A percentile compares a stretch with the other conserved stretches of the same genome.
phyloP scores from a whole-genome alignment of 2,329 filamentous ascomycete species.

The Leptographium procerum region DNA sequence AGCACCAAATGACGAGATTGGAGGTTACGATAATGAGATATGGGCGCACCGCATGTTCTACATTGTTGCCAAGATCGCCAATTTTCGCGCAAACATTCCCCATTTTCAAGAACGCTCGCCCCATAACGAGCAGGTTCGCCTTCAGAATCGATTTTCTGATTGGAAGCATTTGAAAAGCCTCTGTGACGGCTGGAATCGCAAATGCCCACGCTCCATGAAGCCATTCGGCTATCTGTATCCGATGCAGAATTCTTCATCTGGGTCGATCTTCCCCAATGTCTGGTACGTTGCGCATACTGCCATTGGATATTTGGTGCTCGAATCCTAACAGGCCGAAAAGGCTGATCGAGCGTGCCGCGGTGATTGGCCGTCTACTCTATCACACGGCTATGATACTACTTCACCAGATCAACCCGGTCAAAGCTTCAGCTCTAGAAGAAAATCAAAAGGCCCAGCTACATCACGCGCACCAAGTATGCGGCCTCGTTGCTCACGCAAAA shows the following conservation, averaged over 20 bases:
- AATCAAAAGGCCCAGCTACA: constrained; percentile 59
- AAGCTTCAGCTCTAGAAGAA: constrained; percentile 47
- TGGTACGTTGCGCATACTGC: constrained; percentile 43
- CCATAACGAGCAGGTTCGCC: constrained; percentile 50
- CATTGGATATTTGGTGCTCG: background rate
- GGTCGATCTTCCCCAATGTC: constrained; percentile 74
- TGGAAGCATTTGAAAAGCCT: constrained; percentile 73
- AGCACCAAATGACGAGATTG: background rate
- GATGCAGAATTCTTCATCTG: constrained; percentile 39
- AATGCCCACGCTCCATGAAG: constrained; percentile 75
- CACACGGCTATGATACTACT: constrained; percentile 77
- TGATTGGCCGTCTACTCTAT: constrained; percentile 77
- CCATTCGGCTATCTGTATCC: constrained; percentile 68
- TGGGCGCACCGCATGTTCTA: constrained; percentile 89
- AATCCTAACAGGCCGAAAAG: constrained; percentile 26
- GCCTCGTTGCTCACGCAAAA: constrained; percentile 76
- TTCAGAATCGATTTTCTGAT: constrained; percentile 56
- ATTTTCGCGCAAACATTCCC: constrained; percentile 65
- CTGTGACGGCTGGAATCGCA: constrained; percentile 72
- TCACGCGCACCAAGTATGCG: constrained; percentile 78
- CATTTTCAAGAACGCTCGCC: constrained; percentile 47
- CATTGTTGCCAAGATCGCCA: constrained; percentile 75
- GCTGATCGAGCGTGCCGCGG: constrained; percentile 72
- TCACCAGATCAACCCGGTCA: constrained; percentile 64
- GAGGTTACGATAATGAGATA: constrained; percentile 55